Base-by-base conservation (phyloP, 163 green algal genomes). In the Chloromonas sp. region DNA sequence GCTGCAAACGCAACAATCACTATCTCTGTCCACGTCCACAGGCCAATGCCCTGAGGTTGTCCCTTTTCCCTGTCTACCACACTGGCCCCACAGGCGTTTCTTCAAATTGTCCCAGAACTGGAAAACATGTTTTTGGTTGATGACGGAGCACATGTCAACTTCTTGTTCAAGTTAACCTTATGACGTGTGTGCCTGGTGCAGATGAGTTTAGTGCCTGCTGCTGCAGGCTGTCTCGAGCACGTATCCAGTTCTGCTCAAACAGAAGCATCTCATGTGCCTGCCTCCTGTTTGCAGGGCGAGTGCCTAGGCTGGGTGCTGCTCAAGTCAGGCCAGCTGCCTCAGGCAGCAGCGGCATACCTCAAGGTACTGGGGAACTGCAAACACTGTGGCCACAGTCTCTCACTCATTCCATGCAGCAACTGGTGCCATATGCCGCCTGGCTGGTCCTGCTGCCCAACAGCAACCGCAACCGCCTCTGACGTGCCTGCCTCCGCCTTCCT, bases 271-370 rank as follows among this genome's bases (percentile, higher is more conserved):
- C 71, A 62, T 60, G 84, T 85, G 81, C 88, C 82, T 81, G 77
- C 15, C 74, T 59, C 2, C 74, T 81, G n/a, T 81, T n/a, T 61
- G 57, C 77, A 81, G 77, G 77, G 2, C 15, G 77, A 95, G 81
- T 94, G 90, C 85, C 85, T 93, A 62, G 92, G 89, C 3, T 89
- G 83, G 81, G 84, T 91, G 79, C 86, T 91, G 76, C 85, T 93
- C 60, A 76, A 85, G 66, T 14, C 61, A 2, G 84, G 84, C 0
- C 13, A 60, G 60, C 61, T 86, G 61, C 14, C 36, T 60, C 82
- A 91, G 74, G 88, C 88, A 2, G 14, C 77, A 3, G 36, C 15
- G 1, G 77, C 77, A 2, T 81, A 81, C 57, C 3, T 3, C 3
- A n/a, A 61, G 77, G 77, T 74, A 11, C 66, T 74, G 66, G 66